Conservation (phyloP, 208 protist species). For the Borovskyia barvae region DNA sequence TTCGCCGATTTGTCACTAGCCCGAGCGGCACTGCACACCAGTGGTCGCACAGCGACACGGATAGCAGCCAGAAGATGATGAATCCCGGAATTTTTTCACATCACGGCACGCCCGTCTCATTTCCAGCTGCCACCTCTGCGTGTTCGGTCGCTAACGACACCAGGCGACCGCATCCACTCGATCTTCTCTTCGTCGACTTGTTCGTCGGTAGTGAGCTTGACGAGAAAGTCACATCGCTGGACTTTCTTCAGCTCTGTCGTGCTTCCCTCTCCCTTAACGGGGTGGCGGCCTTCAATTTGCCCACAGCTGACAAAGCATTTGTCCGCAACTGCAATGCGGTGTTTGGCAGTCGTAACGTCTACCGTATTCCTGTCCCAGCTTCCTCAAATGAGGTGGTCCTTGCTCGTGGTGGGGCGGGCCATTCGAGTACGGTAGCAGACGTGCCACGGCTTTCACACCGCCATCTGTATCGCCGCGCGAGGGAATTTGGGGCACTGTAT, state of each 20-base stretch:
- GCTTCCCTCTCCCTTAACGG: constrained; percentile 50
- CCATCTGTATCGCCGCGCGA: constrained; percentile 54
- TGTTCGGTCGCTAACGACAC: constrained; percentile 7
- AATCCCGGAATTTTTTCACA: background rate
- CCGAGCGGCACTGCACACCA: too few relatives aligned
- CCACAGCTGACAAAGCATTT: constrained; percentile 49
- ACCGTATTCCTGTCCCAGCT: constrained; percentile 50
- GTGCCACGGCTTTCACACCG: constrained; percentile 44
- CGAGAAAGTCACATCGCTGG: constrained; percentile 29
- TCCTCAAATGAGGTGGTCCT: constrained; percentile 82
- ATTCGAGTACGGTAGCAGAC: background rate
- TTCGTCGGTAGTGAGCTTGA: constrained; percentile 74
- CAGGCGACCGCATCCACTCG: constrained; percentile 35
- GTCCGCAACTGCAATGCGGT: constrained; percentile 41
- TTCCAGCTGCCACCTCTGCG: background rate
- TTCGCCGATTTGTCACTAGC: constrained; percentile 9
- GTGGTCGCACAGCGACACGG: background rate
- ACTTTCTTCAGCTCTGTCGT: constrained; percentile 61
- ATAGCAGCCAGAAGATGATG: background rate
- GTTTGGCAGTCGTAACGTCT: constrained; percentile 71
- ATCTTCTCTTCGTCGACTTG: constrained; percentile 82
- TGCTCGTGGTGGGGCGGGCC: constrained; percentile 28
- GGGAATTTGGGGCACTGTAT: constrained; percentile 49
- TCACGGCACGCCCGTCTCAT: constrained; percentile 10
- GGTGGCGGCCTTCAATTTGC: constrained; percentile 82